Base-by-base conservation (phyloP, 331 rosid species). In the Rosa hybrid region DNA sequence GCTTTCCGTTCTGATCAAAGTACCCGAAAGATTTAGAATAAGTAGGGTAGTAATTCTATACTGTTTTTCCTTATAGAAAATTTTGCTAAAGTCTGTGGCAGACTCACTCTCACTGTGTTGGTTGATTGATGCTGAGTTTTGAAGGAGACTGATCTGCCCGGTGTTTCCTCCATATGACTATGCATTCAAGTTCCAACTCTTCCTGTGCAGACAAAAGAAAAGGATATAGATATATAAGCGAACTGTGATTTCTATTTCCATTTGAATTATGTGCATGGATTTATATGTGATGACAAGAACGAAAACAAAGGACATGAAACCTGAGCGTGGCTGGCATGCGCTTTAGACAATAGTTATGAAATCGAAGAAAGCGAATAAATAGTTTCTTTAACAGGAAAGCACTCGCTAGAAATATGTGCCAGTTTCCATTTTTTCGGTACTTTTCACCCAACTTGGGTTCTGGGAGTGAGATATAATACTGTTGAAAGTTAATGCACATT, bases 111-210 rank as follows among this genome's bases (percentile, higher is more conserved):
- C 71, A 81, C 69, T 74, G 23, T 44, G 74, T 74, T 11, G 27
- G 79, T 21, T 53, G 80, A 57, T 46, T 76, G 79, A 25, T 75
- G 72, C 77, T 30, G 64, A 48, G 57, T 44, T 80, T 27, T 75
- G 10, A 62, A 73, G 74, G 74, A 80, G 83, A 72, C 30, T 72
- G 80, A 76, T 63, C 84, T 68, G 50, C 71, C 68, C 25, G 83
- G 10, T 65, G 57, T 1, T 48, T 80, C 83, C 67, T 67, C 73
- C 79, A 80, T 63, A 63, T 80, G 74, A 56, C 11, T 30, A 57
- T 21, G 13, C 27, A 44, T 59, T 46, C 59, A 13, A 14, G 44
- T 42, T 78, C 23, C 13, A 69, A 1, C n/a, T 20, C 41, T 23
- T 23, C 57, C 75, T 41, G 8, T n/a, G 5, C 18, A 67, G 27